Percentiles rank a stretch among this genome's conserved stretches.
These are phyloP conservation scores for Aspergillus hortae DNA, from an alignment of 2,329 filamentous ascomycete species.

Conservation along the genomic window DNA sequence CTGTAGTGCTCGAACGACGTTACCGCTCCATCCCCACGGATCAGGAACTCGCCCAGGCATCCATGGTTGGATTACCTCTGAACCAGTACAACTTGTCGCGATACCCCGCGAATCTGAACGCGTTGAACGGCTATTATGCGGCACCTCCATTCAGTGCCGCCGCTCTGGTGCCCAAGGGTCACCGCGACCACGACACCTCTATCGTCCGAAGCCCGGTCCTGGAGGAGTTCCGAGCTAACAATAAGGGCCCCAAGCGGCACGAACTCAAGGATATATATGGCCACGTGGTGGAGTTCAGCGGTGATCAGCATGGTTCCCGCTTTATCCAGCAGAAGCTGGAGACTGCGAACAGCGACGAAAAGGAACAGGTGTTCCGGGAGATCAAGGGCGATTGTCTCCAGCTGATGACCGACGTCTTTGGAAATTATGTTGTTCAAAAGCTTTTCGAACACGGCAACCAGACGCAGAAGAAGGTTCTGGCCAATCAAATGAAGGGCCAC, in stretches of 20 bases:
- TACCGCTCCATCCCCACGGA: constrained; percentile 47
- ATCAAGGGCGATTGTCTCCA: constrained; percentile 80
- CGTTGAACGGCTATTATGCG: constrained; percentile 31
- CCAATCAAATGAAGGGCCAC: constrained; percentile 81
- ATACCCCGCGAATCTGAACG: constrained; percentile 31
- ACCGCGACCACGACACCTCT: constrained; percentile 56
- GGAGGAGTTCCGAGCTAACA: constrained; percentile 72
- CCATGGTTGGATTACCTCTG: constrained; percentile 28
- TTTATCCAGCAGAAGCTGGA: constrained; percentile 94
- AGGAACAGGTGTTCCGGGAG: constrained; percentile 84
- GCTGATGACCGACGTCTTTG: constrained; percentile 94
- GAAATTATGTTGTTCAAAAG: constrained; percentile 98
- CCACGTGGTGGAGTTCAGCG: constrained; percentile 89
- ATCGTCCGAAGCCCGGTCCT: constrained; percentile 68
- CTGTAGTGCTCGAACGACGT: constrained; percentile 47
- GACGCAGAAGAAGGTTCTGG: constrained; percentile 82
- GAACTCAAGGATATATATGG: constrained; percentile 87
- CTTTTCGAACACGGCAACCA: constrained; percentile 96
- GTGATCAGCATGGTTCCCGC: constrained; percentile 90
- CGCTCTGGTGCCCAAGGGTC: constrained; percentile 40
- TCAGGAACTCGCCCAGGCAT: constrained; percentile 30
- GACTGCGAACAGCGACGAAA: constrained; percentile 91
- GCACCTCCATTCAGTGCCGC: constrained; percentile 29
- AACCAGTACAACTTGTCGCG: constrained; percentile 32
- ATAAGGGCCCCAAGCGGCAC: constrained; percentile 69